A percentile compares a stretch with the other conserved stretches of the same genome.
Evolutionary conservation across 164 flowering plant species (phyloP).

Genomic region (Nymphaea thermarum): DNA sequence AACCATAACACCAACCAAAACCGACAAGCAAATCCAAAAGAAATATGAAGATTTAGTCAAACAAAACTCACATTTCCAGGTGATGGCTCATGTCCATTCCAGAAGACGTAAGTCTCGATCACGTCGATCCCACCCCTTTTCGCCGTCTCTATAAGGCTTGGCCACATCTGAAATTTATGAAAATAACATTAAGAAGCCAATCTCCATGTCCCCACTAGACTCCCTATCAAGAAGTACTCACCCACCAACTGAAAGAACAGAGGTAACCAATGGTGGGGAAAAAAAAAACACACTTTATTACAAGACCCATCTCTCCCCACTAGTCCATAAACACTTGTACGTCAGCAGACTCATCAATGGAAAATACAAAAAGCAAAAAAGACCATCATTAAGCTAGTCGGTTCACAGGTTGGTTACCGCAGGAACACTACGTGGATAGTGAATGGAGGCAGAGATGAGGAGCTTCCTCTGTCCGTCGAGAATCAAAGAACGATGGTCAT

Average conservation of each 20-base stretch:
- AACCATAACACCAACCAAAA: background rate
- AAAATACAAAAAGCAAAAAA: background rate
- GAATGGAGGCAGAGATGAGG: constrained; percentile 79
- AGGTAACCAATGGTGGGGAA: too few relatives aligned
- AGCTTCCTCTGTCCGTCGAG: constrained; percentile 74
- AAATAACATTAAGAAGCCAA: too few relatives aligned
- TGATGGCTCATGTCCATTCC: constrained; percentile 94
- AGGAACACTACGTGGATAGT: constrained; percentile 96
- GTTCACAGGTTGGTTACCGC: constrained; percentile 22
- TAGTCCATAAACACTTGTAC: too few relatives aligned
- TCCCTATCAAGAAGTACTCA: too few relatives aligned
- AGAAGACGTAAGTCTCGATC: constrained; percentile 86
- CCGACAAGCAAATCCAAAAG: background rate
- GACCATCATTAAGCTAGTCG: background rate
- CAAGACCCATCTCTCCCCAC: background rate
- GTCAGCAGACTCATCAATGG: background rate
- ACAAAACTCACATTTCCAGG: constrained; percentile 51
- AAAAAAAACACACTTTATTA: too few relatives aligned
- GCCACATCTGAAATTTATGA: constrained; percentile 72
- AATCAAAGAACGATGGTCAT: constrained; percentile 67
- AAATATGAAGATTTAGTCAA: background rate
- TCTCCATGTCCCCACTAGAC: too few relatives aligned
- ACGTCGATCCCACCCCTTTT: constrained; percentile 84
- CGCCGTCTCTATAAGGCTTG: constrained; percentile 64
- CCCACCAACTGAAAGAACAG: too few relatives aligned